Conservation (phyloP, 2,329 filamentous ascomycete genomes). For the Aspergillus glaucus region DNA sequence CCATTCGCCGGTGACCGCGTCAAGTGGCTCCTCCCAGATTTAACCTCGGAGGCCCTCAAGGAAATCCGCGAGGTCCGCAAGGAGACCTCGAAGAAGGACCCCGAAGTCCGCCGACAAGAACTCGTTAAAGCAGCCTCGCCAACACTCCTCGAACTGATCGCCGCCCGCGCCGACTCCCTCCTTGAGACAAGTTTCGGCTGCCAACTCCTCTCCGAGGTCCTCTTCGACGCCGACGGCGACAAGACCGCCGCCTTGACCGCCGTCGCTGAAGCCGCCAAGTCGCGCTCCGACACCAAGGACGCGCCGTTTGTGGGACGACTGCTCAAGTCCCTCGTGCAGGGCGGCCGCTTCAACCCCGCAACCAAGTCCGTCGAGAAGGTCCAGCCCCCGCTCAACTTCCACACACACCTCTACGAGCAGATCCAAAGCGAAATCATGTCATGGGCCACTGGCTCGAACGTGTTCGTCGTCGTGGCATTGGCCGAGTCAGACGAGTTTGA, state of each 20-base stretch:
- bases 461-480: slow-evolving; percentile 78
- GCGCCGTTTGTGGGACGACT: slow-evolving; percentile 67
- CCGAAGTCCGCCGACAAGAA: slow-evolving; percentile 67
- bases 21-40: slow-evolving; percentile 58
- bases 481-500: slow-evolving; percentile 68
- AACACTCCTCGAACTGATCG: slow-evolving; percentile 67
- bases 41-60: slow-evolving; percentile 63
- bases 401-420: slow-evolving; percentile 70
- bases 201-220: slow-evolving; percentile 75
- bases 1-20: slow-evolving; percentile 61
- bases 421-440: slow-evolving; percentile 68
- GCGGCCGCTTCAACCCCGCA: slow-evolving; percentile 74
- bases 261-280: slow-evolving; percentile 45
- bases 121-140: slow-evolving; percentile 68
- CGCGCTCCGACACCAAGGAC: slow-evolving; percentile 48
- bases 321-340: slow-evolving; percentile 85
- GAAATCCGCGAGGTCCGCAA: slow-evolving; percentile 74
- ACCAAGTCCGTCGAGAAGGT: slow-evolving; percentile 64
- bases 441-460: slow-evolving; percentile 82
- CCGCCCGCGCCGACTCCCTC: slow-evolving; percentile 60
- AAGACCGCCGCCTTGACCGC: slow-evolving; percentile 69
- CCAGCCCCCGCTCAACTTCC: slow-evolving; percentile 73
- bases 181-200: slow-evolving; percentile 73
- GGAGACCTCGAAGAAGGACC: slow-evolving; percentile 87
- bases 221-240: slow-evolving; percentile 70